Evolutionary conservation across 106 monocot species (phyloP).

Genomic region (Ottelia alismoides): DNA sequence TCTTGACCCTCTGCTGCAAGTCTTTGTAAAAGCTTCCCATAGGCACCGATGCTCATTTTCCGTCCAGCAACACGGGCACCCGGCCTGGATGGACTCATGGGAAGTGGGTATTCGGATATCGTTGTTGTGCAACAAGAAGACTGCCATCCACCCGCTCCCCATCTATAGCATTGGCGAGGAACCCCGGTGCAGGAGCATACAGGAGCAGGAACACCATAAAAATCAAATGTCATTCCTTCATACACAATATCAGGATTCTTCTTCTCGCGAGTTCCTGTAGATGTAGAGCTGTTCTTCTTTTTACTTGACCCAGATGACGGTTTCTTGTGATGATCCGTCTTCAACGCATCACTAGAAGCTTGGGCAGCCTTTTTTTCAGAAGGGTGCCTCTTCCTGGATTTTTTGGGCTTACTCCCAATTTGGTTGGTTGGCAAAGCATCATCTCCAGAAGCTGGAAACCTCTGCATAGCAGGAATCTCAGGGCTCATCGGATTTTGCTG

Average conservation of each 20-base stretch:
- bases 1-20: conserved; percentile 36
- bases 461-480: conserved; percentile 10
- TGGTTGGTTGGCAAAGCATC: neutral
- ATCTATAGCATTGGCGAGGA: conserved; percentile 53
- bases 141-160: conserved; percentile 81
- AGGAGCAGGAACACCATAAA: conserved; percentile 44
- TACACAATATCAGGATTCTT: conserved; percentile 22
- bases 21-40: conserved; percentile 46
- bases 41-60: conserved; percentile 75
- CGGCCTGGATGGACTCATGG: conserved; percentile 50
- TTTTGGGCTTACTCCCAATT: conserved; percentile 12
- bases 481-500: conserved; percentile 11
- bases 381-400: conserved; percentile 16
- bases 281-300: conserved; percentile 19
- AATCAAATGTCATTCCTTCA: conserved; percentile 21
- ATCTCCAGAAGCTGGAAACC: neutral
- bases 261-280: conserved; percentile 31
- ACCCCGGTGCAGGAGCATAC: conserved; percentile 65
- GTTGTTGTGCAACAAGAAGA: conserved; percentile 66
- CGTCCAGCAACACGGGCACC: conserved; percentile 54
- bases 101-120: conserved; percentile 69
- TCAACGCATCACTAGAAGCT: conserved; percentile 13
- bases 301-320: conserved; percentile 8
- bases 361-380: conserved; percentile 17
- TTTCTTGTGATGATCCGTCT: conserved; percentile 32